A percentile compares a stretch with the other conserved stretches of the same genome.
These are phyloP conservation scores for Capsicum baccatum DNA, from an alignment of 257 asterid species.

Conservation along the genomic window DNA sequence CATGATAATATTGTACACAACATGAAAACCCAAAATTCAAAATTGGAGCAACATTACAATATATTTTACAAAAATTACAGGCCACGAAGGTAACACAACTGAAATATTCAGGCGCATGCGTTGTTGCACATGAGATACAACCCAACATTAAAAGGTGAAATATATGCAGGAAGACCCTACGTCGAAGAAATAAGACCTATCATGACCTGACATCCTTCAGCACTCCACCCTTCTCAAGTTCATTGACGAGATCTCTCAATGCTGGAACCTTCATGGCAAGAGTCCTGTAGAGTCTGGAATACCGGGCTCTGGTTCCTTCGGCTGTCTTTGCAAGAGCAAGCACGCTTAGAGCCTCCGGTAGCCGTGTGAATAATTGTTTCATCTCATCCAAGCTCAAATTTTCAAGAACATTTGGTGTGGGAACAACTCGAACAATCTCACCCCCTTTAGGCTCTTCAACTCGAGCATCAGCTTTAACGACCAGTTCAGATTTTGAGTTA, in stretches of 20 bases:
- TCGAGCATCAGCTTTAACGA: slow-evolving; percentile 84
- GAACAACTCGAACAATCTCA: slow-evolving; percentile 86
- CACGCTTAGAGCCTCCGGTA: slow-evolving; percentile 85
- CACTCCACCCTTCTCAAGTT: slow-evolving; percentile 89
- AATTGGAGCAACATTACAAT: background rate
- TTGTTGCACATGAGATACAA: slow-evolving; percentile 28
- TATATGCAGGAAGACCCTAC: background rate
- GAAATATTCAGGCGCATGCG: slow-evolving; percentile 16
- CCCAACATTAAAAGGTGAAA: background rate
- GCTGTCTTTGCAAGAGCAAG: slow-evolving; percentile 95
- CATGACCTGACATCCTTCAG: slow-evolving; percentile 70
- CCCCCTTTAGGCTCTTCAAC: slow-evolving; percentile 95
- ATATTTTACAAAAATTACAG: slow-evolving; percentile 19
- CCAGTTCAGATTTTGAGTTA: slow-evolving; percentile 87
- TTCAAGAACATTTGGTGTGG: slow-evolving; percentile 78
- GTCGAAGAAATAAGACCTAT: background rate
- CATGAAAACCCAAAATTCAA: slow-evolving; percentile 11
- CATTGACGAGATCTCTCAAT: slow-evolving; percentile 81
- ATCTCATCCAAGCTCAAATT: slow-evolving; percentile 78
- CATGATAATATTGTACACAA: background rate
- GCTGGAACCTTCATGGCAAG: slow-evolving; percentile 98
- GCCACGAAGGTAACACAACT: slow-evolving; percentile 11
- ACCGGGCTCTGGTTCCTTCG: slow-evolving; percentile 98
- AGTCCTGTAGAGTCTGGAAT: slow-evolving; percentile 90
- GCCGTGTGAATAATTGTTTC: slow-evolving; percentile 69